Conservation (phyloP, 1,139 yeast species). For the Kodamaea plutei region DNA sequence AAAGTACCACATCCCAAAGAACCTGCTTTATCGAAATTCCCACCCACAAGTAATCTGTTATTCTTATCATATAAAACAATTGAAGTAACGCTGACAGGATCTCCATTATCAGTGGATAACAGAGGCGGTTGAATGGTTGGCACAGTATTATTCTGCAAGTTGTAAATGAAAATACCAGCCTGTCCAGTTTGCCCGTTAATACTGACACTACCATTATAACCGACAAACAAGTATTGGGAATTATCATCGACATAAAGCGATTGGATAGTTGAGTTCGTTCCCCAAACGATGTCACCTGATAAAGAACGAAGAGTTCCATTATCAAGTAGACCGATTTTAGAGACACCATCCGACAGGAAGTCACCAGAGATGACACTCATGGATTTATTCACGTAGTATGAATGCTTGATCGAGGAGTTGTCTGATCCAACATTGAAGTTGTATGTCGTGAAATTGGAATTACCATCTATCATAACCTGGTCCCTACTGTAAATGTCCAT, state of each 20-base stretch:
- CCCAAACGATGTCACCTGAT: conserved; percentile 37
- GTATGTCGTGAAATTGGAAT: conserved; percentile 20
- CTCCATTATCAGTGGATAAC: conserved; percentile 24
- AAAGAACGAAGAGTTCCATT: conserved; percentile 19
- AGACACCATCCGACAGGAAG: conserved; percentile 21
- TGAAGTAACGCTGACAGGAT: conserved; percentile 42
- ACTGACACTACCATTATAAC: conserved; percentile 46
- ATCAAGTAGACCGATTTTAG: conserved; percentile 36
- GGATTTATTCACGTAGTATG: conserved; percentile 45
- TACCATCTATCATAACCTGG: conserved; percentile 28
- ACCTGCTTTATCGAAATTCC: conserved; percentile 63
- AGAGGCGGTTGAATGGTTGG: conserved; percentile 47
- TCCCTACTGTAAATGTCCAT: conserved; percentile 31
- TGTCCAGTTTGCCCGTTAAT: conserved; percentile 19
- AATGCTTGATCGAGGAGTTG: conserved; percentile 37
- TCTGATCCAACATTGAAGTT: conserved; percentile 20
- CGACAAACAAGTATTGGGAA: conserved; percentile 41
- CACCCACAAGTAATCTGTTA: conserved; percentile 65
- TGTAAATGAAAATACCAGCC: conserved; percentile 51
- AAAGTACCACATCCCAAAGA: conserved; percentile 57
- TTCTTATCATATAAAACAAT: conserved; percentile 50
- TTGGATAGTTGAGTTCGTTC: conserved; percentile 28
- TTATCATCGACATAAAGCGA: conserved; percentile 39
- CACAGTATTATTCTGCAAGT: conserved; percentile 37
- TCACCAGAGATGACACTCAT: conserved; percentile 51